Conservation (phyloP, 169 alveolate species). For the Cryptosporidium canis region DNA sequence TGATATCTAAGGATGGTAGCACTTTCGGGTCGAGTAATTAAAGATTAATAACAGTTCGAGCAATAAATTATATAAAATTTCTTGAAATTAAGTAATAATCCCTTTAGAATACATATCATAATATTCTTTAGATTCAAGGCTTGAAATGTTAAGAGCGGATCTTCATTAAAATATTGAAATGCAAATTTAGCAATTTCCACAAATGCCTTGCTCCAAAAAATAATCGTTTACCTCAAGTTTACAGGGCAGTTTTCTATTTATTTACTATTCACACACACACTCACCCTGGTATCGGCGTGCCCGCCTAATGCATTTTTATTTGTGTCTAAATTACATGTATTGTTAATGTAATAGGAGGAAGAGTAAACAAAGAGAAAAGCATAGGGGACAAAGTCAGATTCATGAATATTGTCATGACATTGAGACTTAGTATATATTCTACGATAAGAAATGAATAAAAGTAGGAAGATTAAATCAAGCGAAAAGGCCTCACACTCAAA, state of each 20-base stretch:
- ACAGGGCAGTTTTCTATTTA: neutral
- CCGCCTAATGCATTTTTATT: slow-evolving; percentile 69
- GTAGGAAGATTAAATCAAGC: neutral
- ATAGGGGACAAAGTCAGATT: neutral
- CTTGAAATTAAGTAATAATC: neutral
- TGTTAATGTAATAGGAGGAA: neutral
- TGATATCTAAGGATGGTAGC: neutral
- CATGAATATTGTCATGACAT: neutral
- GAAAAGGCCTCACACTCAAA: neutral
- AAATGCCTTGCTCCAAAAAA: neutral
- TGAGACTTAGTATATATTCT: neutral
- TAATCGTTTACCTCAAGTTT: neutral
- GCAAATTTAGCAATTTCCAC: neutral
- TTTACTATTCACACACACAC: slow-evolving; percentile 50
- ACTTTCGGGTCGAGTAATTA: neutral
- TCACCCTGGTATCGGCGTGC: slow-evolving; percentile 62
- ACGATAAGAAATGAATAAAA: neutral
- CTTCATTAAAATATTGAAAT: neutral
- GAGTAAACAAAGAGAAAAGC: neutral
- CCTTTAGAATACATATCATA: neutral
- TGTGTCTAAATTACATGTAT: slow-evolving; percentile 37
- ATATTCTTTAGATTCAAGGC: neutral
- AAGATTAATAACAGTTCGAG: neutral
- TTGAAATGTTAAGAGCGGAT: neutral
- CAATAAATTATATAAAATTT: neutral